phyloP scores from a whole-genome alignment of 2,329 filamentous ascomycete genomes.

The Aspergillus sp. region DNA sequence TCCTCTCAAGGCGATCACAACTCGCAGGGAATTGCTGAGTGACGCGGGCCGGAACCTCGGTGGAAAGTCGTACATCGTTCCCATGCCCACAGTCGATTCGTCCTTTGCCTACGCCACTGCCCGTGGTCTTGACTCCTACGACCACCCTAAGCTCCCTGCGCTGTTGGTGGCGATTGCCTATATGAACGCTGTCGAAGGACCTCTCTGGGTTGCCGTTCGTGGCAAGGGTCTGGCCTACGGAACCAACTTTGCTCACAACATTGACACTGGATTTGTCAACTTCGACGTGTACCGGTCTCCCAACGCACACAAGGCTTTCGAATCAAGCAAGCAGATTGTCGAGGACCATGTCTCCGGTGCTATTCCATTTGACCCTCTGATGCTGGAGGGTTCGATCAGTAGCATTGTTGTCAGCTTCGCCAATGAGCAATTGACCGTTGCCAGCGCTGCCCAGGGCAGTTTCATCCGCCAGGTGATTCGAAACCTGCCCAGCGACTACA shows the following conservation, averaged over 20 bases:
- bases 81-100: slow-evolving; percentile 88
- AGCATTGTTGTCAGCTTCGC: slow-evolving; percentile 82
- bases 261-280: slow-evolving; percentile 74
- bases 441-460: slow-evolving; percentile 73
- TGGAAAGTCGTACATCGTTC: slow-evolving; percentile 70
- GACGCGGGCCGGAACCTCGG: slow-evolving; percentile 71
- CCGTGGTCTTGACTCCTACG: slow-evolving; percentile 68
- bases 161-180: slow-evolving; percentile 86
- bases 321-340: slow-evolving; percentile 70
- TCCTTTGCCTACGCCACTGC: slow-evolving; percentile 78
- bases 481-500: slow-evolving; percentile 71
- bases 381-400: slow-evolving; percentile 85
- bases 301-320: slow-evolving; percentile 80
- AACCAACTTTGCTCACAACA: slow-evolving; percentile 69
- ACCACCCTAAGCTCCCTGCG: slow-evolving; percentile 73
- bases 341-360: slow-evolving; percentile 68
- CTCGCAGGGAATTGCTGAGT: slow-evolving; percentile 67
- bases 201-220: slow-evolving; percentile 87
- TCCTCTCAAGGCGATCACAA: slow-evolving; percentile 65
- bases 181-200: slow-evolving; percentile 88
- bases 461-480: slow-evolving; percentile 79
- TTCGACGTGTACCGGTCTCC: slow-evolving; percentile 89
- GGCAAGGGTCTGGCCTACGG: slow-evolving; percentile 93
- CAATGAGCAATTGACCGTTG: slow-evolving; percentile 82
- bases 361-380: slow-evolving; percentile 68